Evolutionary conservation across 1,284 basidiomycete genomes (phyloP).

Genomic region (Mycena sp.): DNA sequence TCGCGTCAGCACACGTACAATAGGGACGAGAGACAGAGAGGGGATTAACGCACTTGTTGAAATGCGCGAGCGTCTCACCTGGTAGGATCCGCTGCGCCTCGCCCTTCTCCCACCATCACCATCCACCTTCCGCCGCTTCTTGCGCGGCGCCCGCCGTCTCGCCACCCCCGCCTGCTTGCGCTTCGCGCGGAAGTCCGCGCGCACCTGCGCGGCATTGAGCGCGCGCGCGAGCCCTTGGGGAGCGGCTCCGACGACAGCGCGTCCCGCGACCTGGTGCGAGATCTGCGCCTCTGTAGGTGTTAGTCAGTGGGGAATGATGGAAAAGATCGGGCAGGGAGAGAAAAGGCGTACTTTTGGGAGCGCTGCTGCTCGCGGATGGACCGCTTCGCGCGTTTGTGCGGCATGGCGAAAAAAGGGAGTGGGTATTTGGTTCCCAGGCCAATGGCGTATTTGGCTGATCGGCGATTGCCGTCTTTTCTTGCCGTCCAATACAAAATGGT

Average conservation of each 20-base stretch:
- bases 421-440: not conserved
- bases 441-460: too few relatives aligned
- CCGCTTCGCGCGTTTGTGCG: constrained; percentile 70
- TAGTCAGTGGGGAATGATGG: not conserved
- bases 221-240: constrained; percentile 72
- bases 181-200: constrained; percentile 56
- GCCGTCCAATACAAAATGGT: too few relatives aligned
- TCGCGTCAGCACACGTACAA: not conserved
- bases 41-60: constrained; percentile 69
- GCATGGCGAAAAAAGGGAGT: constrained; percentile 50
- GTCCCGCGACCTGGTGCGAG: constrained; percentile 48
- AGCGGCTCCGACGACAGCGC: constrained; percentile 61
- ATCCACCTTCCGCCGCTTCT: too few relatives aligned
- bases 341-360: constrained; percentile 48
- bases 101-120: constrained; percentile 37
- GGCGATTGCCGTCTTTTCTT: too few relatives aligned
- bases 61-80: constrained; percentile 77
- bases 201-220: constrained; percentile 66
- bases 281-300: constrained; percentile 55
- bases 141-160: constrained; percentile 51
- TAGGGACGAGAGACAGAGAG: not conserved
- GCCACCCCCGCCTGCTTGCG: constrained; percentile 52
- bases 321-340: not conserved
- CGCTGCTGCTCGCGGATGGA: constrained; percentile 53
- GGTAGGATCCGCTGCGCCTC: constrained; percentile 57